Evolutionary conservation across 1,284 basidiomycete species (phyloP).

Genomic region (Schizophyllum amplum): DNA sequence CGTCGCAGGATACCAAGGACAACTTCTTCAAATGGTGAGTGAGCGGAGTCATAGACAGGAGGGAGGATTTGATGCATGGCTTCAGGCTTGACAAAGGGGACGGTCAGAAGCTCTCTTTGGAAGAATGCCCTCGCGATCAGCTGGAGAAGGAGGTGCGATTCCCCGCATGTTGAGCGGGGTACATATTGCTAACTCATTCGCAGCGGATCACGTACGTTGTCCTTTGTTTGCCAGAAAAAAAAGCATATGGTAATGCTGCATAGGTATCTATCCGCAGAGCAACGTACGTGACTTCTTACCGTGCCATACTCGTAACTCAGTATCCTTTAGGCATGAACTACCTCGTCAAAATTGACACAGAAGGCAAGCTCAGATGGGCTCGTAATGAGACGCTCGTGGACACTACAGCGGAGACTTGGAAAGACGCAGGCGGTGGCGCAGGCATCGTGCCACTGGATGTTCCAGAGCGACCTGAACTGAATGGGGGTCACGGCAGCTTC

Average conservation of each 20-base stretch:
- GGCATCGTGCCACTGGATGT: constrained; percentile 46
- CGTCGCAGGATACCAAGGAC: constrained; percentile 43
- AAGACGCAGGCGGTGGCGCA: constrained; percentile 47
- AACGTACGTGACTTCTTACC: constrained; percentile 34
- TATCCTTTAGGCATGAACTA: constrained; percentile 47
- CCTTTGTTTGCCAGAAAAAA: no score
- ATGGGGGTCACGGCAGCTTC: constrained; percentile 12
- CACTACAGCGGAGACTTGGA: constrained; percentile 55
- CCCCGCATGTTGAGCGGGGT: no score
- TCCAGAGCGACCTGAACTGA: constrained; percentile 14
- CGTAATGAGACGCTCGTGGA: constrained; percentile 57
- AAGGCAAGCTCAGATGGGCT: constrained; percentile 69
- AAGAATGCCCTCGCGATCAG: constrained; percentile 58
- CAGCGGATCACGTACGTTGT: no score
- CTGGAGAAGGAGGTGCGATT: constrained; percentile 54
- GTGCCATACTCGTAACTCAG: background rate
- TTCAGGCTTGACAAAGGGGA: constrained; percentile 65
- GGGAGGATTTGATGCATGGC: background rate
- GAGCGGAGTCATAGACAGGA: no score
- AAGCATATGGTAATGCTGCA: no score
- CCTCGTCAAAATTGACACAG: constrained; percentile 50
- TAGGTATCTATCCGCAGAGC: constrained; percentile 59
- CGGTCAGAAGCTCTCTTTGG: constrained; percentile 57
- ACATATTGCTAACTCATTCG: no score
- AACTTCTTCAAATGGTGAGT: constrained; percentile 67